Conservation (phyloP, 2,329 filamentous ascomycete species). For the Cryphonectria carpinicola region DNA sequence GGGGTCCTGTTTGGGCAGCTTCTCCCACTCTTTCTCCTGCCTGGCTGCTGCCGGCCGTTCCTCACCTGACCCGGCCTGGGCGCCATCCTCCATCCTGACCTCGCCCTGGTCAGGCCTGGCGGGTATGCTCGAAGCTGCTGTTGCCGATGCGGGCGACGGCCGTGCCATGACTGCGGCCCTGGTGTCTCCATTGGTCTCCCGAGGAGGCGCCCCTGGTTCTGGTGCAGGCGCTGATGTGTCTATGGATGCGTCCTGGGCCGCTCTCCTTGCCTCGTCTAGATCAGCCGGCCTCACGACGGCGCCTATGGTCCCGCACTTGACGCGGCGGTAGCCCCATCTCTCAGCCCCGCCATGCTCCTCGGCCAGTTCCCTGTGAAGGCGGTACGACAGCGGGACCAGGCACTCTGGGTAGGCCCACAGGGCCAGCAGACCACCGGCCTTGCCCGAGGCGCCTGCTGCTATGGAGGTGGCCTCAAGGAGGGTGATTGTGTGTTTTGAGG, state of each 20-base stretch:
- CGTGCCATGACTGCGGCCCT: slow-evolving; percentile 9
- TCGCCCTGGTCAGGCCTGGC: background rate
- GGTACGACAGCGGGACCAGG: slow-evolving; percentile 85
- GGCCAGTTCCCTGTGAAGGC: slow-evolving; percentile 82
- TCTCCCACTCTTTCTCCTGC: slow-evolving; percentile 58
- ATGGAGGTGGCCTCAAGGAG: slow-evolving; percentile 85
- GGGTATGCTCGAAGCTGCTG: background rate
- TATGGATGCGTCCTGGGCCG: slow-evolving; percentile 4
- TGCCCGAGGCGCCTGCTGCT: slow-evolving; percentile 91
- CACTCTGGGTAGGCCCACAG: slow-evolving; percentile 88
- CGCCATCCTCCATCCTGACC: slow-evolving; percentile 15
- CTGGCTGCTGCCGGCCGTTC: slow-evolving; percentile 31
- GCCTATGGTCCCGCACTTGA: slow-evolving; percentile 70
- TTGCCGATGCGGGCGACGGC: background rate
- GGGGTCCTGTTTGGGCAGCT: slow-evolving; percentile 62
- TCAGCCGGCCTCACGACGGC: slow-evolving; percentile 40
- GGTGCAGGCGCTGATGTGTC: slow-evolving; percentile 11
- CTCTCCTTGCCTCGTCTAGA: slow-evolving; percentile 35
- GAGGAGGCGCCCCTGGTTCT: slow-evolving; percentile 1
- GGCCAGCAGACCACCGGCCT: slow-evolving; percentile 88
- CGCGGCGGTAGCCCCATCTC: slow-evolving; percentile 82
- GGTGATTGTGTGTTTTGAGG: slow-evolving; percentile 75
- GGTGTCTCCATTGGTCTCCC: background rate
- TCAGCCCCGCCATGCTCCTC: slow-evolving; percentile 77
- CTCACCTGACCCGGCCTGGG: slow-evolving; percentile 16